These are phyloP conservation scores for Tetrahymena borealis DNA, from an alignment of 73 alveolate species.

Conservation along the genomic window DNA sequence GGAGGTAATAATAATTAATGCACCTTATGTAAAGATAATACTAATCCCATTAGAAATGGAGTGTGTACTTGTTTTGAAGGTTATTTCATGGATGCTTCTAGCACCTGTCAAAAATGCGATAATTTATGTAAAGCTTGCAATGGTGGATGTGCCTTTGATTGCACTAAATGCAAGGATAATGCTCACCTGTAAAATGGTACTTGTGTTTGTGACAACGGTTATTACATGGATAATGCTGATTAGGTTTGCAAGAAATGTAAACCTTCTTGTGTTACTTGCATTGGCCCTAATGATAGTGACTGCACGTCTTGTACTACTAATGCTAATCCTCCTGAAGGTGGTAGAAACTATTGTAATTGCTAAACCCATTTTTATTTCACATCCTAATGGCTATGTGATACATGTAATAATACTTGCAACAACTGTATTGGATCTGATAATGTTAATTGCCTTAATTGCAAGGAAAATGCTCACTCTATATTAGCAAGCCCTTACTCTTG, in stretches of 20 bases:
- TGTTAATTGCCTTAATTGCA: background rate
- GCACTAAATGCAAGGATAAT: background rate
- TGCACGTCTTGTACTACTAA: background rate
- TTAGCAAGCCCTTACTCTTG: background rate
- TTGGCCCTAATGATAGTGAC: background rate
- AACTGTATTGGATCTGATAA: background rate
- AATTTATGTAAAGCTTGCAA: background rate
- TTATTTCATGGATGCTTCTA: background rate
- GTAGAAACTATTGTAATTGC: background rate
- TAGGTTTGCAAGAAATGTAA: background rate
- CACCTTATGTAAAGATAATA: background rate
- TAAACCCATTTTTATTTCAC: background rate
- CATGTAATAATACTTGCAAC: background rate
- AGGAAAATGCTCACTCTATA: background rate
- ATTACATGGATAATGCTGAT: background rate
- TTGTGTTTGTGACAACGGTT: background rate
- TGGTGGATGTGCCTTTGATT: background rate
- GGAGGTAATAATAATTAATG: background rate
- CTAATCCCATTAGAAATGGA: background rate
- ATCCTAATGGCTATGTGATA: background rate
- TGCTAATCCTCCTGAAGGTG: conserved; percentile 1
- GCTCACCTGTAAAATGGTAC: background rate
- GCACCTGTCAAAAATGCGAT: background rate
- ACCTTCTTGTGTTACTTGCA: background rate
- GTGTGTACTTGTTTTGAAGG: background rate